A percentile compares a stretch with the other conserved stretches of the same genome.
Evolutionary conservation across 805 yeast genomes (phyloP).

Genomic region (Myxozyma udenii): DNA sequence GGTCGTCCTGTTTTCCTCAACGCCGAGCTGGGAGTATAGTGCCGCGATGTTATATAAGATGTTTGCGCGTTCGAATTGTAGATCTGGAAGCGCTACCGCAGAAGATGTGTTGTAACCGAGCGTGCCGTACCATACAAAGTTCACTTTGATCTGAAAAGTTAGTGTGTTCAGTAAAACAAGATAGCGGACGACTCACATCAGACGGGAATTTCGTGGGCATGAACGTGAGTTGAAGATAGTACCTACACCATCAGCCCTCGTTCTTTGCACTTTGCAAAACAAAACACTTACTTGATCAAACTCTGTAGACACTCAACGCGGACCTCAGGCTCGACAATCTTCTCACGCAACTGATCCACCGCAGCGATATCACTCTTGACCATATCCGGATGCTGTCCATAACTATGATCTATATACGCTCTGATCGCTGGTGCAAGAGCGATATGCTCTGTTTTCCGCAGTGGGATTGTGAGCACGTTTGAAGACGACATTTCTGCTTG

Average conservation of each 20-base stretch:
- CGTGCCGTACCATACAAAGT: constrained; percentile 72
- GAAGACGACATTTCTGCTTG: constrained; percentile 18
- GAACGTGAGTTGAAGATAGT: constrained; percentile 47
- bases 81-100: constrained; percentile 45
- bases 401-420: constrained; percentile 44
- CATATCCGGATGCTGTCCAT: constrained; percentile 39
- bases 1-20: constrained; percentile 43
- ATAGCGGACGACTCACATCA: constrained; percentile 40
- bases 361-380: constrained; percentile 40
- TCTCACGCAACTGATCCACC: constrained; percentile 47
- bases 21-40: constrained; percentile 56
- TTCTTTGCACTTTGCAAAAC: constrained; percentile 30
- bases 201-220: constrained; percentile 60
- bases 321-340: constrained; percentile 41
- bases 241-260: too few relatives aligned
- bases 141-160: constrained; percentile 35
- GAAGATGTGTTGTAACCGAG: constrained; percentile 55
- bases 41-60: constrained; percentile 69
- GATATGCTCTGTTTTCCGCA: constrained; percentile 40
- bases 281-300: constrained; percentile 10
- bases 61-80: constrained; percentile 60
- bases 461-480: constrained; percentile 44
- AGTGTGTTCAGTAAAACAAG: too few relatives aligned
- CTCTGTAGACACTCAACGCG: constrained; percentile 39
- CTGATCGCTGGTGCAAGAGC: constrained; percentile 39